Conservation (phyloP, 2,329 filamentous ascomycete genomes). For the Pseudogymnoascus sp. region DNA sequence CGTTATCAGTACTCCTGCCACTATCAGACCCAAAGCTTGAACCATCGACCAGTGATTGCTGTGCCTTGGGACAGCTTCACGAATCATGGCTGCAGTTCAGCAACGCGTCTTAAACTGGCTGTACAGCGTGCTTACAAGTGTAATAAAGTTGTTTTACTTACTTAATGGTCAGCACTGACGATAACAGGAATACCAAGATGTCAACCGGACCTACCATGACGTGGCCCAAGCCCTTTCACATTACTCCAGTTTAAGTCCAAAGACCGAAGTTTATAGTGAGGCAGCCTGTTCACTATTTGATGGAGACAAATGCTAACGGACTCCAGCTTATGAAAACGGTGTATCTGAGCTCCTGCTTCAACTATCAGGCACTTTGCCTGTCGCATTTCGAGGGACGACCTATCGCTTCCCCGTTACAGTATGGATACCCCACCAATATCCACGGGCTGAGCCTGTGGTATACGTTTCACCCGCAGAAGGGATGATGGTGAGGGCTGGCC, state of each 20-base stretch:
- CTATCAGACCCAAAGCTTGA: conserved; percentile 7
- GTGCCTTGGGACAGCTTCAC: conserved; percentile 19
- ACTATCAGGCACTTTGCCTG: conserved; percentile 82
- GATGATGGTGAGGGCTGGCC: conserved; percentile 85
- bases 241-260: conserved; percentile 71
- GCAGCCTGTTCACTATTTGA: conserved; percentile 21
- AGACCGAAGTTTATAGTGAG: conserved; percentile 91
- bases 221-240: conserved; percentile 74
- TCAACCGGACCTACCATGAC: conserved; percentile 88
- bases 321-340: conserved; percentile 78
- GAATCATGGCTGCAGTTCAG: conserved; percentile 55
- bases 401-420: conserved; percentile 88
- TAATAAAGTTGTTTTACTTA: conserved; percentile 33
- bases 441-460: conserved; percentile 72
- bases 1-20: conserved; percentile 7
- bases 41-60: conserved; percentile 6
- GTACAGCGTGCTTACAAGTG: conserved; percentile 79
- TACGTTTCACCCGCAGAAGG: conserved; percentile 84
- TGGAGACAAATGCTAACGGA: conserved; percentile 17
- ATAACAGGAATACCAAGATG: conserved; percentile 79
- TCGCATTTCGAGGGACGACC: conserved; percentile 76
- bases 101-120: conserved; percentile 93
- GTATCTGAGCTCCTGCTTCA: conserved; percentile 78
- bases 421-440: conserved; percentile 91
- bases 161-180: neutral